These are phyloP conservation scores for Hericium rajendrae DNA, from an alignment of 768 basidiomycete species.

Conservation along the genomic window DNA sequence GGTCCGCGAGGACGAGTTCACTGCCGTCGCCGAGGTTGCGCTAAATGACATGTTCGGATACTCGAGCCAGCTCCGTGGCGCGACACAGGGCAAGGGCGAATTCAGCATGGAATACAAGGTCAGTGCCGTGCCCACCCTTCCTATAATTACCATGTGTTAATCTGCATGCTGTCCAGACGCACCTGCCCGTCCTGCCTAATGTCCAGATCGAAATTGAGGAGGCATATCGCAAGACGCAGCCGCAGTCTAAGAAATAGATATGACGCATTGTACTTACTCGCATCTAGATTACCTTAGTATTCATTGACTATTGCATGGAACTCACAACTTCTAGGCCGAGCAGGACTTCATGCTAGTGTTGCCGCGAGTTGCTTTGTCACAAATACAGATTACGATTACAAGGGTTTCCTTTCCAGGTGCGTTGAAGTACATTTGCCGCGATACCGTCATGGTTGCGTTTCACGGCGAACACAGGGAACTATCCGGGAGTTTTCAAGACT, in stretches of 20 bases:
- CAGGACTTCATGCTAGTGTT: too few relatives aligned
- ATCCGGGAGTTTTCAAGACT: too few relatives aligned
- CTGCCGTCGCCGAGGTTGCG: constrained; percentile 81
- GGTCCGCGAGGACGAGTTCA: constrained; percentile 95
- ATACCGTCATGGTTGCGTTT: too few relatives aligned
- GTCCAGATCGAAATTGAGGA: constrained; percentile 86
- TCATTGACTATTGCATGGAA: too few relatives aligned
- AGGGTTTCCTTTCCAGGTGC: too few relatives aligned
- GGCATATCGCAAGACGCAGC: constrained; percentile 71
- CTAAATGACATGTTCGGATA: constrained; percentile 99
- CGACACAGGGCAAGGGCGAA: constrained; percentile 95
- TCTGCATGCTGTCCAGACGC: constrained; percentile 36
- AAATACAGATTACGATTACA: too few relatives aligned
- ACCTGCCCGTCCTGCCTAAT: constrained; percentile 76
- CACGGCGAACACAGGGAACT: too few relatives aligned
- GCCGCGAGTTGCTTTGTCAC: too few relatives aligned
- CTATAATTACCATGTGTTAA: not conserved
- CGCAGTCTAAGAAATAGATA: constrained; percentile 59
- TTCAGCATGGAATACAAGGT: constrained; percentile 78
- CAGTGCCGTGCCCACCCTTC: constrained; percentile 14
- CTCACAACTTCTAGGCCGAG: too few relatives aligned
- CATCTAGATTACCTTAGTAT: too few relatives aligned
- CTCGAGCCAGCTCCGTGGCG: constrained; percentile 84
- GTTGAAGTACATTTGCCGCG: too few relatives aligned
- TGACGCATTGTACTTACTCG: not conserved